Conservation (phyloP, 129 eudicot genomes). For the Lactuca sativa region DNA sequence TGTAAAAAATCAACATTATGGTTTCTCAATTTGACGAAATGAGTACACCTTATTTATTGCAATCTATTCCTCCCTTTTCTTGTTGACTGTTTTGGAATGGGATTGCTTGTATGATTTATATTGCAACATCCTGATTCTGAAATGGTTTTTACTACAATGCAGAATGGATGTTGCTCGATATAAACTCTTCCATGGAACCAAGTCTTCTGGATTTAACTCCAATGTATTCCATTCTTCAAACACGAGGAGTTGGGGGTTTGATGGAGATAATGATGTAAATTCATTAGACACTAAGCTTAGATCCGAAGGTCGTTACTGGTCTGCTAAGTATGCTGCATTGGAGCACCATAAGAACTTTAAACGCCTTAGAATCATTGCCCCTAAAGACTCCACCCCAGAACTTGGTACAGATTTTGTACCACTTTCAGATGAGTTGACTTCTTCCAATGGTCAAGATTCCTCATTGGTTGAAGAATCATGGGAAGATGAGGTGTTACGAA, state of each 20-base stretch:
- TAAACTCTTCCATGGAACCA: conserved; percentile 47
- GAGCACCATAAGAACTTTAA: conserved; percentile 81
- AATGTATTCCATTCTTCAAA: conserved; percentile 18
- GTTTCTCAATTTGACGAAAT: not conserved
- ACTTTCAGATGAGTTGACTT: conserved; percentile 37
- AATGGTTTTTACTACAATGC: conserved; percentile 26
- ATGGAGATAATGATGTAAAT: conserved; percentile 69
- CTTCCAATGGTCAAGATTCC: conserved; percentile 35
- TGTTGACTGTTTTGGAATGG: not conserved
- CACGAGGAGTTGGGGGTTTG: conserved; percentile 35
- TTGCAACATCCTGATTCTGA: not conserved
- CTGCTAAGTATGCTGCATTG: conserved; percentile 69
- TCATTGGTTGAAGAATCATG: conserved; percentile 75
- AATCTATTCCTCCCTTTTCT: not conserved
- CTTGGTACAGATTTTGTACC: conserved; percentile 53
- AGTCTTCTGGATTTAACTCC: conserved; percentile 27
- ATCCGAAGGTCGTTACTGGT: conserved; percentile 93
- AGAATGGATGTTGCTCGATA: conserved; percentile 95
- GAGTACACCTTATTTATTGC: not conserved
- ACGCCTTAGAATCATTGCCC: conserved; percentile 56
- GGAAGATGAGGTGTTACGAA: conserved; percentile 89
- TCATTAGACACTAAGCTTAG: conserved; percentile 60
- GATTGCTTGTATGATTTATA: no score
- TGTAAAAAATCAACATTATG: not conserved
- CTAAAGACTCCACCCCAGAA: conserved; percentile 30